Evolutionary conservation across 2,329 filamentous ascomycete genomes (phyloP).

Genomic region (Blumeriella jaapii): DNA sequence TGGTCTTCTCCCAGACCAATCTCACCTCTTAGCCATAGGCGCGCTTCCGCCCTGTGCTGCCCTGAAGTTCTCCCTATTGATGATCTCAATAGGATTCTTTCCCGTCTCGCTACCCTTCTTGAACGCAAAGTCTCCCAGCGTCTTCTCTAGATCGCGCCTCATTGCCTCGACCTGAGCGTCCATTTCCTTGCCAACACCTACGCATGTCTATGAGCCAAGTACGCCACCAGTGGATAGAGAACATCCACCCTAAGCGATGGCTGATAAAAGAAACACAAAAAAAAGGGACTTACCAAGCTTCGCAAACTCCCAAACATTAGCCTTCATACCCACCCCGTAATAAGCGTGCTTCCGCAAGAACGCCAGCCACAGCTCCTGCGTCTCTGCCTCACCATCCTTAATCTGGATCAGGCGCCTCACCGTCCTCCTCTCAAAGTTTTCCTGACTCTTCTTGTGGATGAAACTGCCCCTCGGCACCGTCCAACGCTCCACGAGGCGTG

Average conservation of each 20-base stretch:
- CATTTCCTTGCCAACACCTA: conserved; percentile 42
- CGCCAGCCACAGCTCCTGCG: conserved; percentile 82
- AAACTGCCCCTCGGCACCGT: conserved; percentile 83
- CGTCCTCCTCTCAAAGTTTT: conserved; percentile 94
- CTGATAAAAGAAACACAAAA: too few species aligned
- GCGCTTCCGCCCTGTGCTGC: conserved; percentile 20
- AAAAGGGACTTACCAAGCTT: conserved; percentile 44
- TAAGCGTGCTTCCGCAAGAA: conserved; percentile 88
- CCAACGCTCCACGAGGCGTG: conserved; percentile 83
- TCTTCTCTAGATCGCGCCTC: conserved; percentile 33
- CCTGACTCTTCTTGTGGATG: conserved; percentile 93
- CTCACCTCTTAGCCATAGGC: conserved; percentile 15
- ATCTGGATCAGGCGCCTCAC: conserved; percentile 81
- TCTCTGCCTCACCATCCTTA: conserved; percentile 79
- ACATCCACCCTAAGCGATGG: too few species aligned
- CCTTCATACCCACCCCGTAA: conserved; percentile 98
- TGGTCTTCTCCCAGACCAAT: neutral
- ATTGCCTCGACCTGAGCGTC: conserved; percentile 36
- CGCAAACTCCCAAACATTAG: conserved; percentile 87
- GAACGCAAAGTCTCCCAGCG: conserved; percentile 46
- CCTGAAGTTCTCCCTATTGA: conserved; percentile 39
- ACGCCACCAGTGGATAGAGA: too few species aligned
- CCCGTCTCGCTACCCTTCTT: conserved; percentile 38
- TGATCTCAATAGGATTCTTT: conserved; percentile 45
- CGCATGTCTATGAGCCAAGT: conserved; percentile 11